Conservation (phyloP, 1,284 basidiomycete species). For the Cryptococcus sp. region DNA sequence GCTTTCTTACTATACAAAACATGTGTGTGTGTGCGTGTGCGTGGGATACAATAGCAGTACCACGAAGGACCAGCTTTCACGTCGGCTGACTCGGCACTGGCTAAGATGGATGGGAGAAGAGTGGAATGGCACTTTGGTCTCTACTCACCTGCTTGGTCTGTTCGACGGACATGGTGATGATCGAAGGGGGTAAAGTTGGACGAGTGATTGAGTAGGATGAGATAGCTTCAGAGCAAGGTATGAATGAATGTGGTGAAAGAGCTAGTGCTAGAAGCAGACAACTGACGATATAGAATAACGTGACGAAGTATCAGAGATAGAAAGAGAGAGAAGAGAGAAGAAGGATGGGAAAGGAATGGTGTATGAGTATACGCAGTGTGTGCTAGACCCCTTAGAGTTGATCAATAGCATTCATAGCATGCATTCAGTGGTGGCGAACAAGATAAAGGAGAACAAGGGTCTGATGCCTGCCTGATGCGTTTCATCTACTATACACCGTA, state of each 20-base stretch:
- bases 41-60: not conserved
- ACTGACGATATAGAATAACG: constrained; percentile 19
- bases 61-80: not conserved
- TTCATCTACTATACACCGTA: no score
- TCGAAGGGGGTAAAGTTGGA: constrained; percentile 2
- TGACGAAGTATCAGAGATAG: constrained; percentile 15
- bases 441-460: no score
- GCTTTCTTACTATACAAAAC: no score
- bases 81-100: not conserved
- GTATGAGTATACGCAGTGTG: constrained; percentile 4
- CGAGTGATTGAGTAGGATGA: constrained; percentile 1
- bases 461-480: no score
- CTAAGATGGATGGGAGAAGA: not conserved
- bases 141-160: constrained; percentile 18
- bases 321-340: constrained; percentile 7
- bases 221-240: not conserved
- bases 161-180: constrained; percentile 18
- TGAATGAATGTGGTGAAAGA: no score
- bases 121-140: not conserved
- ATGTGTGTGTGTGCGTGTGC: not conserved
- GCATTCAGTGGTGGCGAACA: no score
- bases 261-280: constrained; percentile 33
- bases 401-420: not conserved
- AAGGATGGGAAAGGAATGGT: not conserved
- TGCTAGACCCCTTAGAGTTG: not conserved